A percentile compares a stretch with the other conserved stretches of the same genome.
phyloP scores from a whole-genome alignment of 1,284 basidiomycete genomes.

The Coniferiporia weirii region DNA sequence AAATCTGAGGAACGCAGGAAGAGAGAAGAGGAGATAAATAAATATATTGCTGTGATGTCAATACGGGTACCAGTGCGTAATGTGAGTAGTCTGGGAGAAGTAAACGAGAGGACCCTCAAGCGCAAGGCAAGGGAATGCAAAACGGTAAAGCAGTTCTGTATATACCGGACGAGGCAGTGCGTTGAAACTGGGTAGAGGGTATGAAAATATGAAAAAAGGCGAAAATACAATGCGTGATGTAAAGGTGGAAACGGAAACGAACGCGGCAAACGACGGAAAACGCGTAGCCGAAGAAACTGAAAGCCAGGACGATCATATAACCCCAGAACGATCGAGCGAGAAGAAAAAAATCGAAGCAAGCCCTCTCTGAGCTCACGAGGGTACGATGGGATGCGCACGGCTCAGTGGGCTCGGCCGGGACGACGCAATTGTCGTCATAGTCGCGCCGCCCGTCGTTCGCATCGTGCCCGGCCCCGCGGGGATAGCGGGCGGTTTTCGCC shows the following conservation, averaged over 20 bases:
- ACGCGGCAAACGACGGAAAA: background rate
- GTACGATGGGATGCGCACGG: background rate
- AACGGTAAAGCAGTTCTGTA: no score
- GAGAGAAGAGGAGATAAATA: no score
- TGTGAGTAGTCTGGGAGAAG: no score
- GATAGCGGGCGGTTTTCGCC: conserved; percentile 61
- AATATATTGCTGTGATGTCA: no score
- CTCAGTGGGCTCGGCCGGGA: conserved; percentile 18
- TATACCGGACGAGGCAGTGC: no score
- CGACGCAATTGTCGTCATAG: conserved; percentile 46
- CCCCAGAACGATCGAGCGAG: background rate
- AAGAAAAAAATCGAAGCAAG: background rate
- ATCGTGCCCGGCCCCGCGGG: conserved; percentile 31
- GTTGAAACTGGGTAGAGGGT: no score
- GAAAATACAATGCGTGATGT: background rate
- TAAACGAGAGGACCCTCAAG: no score
- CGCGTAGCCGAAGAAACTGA: background rate
- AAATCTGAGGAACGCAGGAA: no score
- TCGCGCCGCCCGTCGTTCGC: conserved; percentile 39
- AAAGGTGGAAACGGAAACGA: background rate
- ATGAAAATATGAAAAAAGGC: no score
- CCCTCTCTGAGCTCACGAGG: background rate
- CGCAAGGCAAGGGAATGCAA: no score
- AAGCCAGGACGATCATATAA: background rate
- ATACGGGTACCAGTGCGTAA: no score